Base-by-base conservation (phyloP, 345 rosid species). In the Physaria fendleri region DNA sequence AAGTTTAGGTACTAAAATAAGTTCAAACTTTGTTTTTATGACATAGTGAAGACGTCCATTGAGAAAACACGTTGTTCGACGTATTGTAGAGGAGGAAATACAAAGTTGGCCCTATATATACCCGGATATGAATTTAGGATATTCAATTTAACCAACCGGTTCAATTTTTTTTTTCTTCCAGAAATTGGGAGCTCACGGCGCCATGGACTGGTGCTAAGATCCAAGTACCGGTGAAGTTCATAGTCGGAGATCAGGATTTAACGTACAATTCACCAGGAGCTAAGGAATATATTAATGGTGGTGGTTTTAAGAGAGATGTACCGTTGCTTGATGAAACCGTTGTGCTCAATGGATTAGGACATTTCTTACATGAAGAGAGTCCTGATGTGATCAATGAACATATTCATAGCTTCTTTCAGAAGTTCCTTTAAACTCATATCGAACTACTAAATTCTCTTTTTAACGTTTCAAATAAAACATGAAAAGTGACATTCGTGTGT, bases 101-200 rank as follows among this genome's bases (percentile, higher is more conserved):
- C n/a, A n/a, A n/a, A n/a, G n/a, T n/a, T n/a, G n/a, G n/a, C n/a
- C n/a, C n/a, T n/a, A n/a, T n/a, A n/a, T 1, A n/a, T 27, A 22
- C n/a, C n/a, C n/a, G n/a, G n/a, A 37, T 5, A 0, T n/a, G n/a
- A n/a, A n/a, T n/a, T n/a, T n/a, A 37, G 5, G 0, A 12, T 47
- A 34, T 4, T 22, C 17, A 56, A 10, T 8, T 9, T 28, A 28
- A 45, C 42, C 5, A 4, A 32, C 11, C 12, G 23, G 12, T 30
- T 2, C 16, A 33, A n/a, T n/a, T n/a, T 17, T 0, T 10, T 5
- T 52, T 33, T 33, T 1, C 4, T 16, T 16, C 29, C 72, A 88
- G 95, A 73, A 86, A 74, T 62, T 78, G 87, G 91, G 89, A 86
- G 67, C 78, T 84, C n/a, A 80, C 79, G 2, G 83, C 85, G 1